Evolutionary conservation across 2,329 filamentous ascomycete species (phyloP).

Genomic region (Exophiala sp.): DNA sequence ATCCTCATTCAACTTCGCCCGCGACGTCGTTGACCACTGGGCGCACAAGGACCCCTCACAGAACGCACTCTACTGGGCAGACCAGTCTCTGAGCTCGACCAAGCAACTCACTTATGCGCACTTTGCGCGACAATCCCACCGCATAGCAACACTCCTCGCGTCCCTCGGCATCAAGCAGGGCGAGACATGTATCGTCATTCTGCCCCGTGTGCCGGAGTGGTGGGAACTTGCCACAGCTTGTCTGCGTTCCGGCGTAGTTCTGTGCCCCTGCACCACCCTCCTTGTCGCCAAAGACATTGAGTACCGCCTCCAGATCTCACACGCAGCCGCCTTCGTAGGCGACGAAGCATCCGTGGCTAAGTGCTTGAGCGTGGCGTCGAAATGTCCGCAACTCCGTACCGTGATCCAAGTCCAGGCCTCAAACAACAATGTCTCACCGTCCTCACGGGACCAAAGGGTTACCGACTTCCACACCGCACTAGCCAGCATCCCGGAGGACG

Average conservation of each 20-base stretch:
- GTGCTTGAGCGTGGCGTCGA: constrained; percentile 31
- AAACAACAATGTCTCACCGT: constrained; percentile 9
- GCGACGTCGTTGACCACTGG: constrained; percentile 41
- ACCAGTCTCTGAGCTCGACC: constrained; percentile 32
- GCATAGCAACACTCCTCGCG: constrained; percentile 35
- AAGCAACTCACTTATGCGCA: constrained; percentile 35
- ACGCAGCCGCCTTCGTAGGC: constrained; percentile 39
- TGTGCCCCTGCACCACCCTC: constrained; percentile 39
- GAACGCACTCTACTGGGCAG: constrained; percentile 40
- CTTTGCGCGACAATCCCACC: constrained; percentile 37
- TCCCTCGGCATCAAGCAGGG: constrained; percentile 34
- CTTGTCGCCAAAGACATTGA: constrained; percentile 40
- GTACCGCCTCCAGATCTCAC: constrained; percentile 34
- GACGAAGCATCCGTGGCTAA: constrained; percentile 35
- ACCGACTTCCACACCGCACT: constrained; percentile 30
- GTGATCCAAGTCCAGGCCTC: constrained; percentile 32
- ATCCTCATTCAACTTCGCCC: constrained; percentile 40
- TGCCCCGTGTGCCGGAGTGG: constrained; percentile 38
- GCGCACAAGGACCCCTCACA: constrained; percentile 30
- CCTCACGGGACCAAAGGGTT: constrained; percentile 7
- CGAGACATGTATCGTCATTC: constrained; percentile 37
- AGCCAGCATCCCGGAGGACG: constrained; percentile 26
- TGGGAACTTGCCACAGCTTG: constrained; percentile 41
- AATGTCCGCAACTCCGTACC: constrained; percentile 34
- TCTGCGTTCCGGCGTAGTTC: constrained; percentile 36